Evolutionary conservation across 2,329 filamentous ascomycete species (phyloP).

Genomic region (Ophiostoma sp.): DNA sequence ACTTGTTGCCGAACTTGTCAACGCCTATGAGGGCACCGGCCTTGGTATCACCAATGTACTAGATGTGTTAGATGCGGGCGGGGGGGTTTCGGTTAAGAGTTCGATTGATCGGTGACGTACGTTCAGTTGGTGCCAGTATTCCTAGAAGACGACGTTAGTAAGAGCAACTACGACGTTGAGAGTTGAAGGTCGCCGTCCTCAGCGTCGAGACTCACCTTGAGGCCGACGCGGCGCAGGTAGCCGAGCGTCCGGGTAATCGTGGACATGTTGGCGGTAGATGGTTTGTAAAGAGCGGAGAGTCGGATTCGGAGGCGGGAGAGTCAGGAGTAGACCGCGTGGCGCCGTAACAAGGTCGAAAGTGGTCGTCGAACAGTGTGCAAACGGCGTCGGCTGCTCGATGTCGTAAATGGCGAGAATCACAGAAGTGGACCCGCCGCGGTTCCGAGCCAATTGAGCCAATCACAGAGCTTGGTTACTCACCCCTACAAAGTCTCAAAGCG

Average conservation of each 20-base stretch:
- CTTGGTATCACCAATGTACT: constrained; percentile 82
- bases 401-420: constrained; percentile 10
- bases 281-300: not conserved
- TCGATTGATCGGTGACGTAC: constrained; percentile 53
- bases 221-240: constrained; percentile 79
- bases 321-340: no score
- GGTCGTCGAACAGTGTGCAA: not conserved
- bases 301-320: not conserved
- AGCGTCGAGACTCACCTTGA: constrained; percentile 58
- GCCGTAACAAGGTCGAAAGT: no score
- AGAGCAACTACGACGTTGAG: no score
- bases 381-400: not conserved
- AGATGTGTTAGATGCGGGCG: not conserved
- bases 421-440: constrained; percentile 16
- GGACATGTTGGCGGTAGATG: constrained; percentile 61
- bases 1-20: constrained; percentile 96
- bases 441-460: constrained; percentile 22
- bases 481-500: not conserved
- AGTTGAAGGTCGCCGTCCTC: not conserved
- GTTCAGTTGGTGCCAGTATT: constrained; percentile 88
- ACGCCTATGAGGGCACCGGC: constrained; percentile 75
- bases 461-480: constrained; percentile 23
- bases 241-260: constrained; percentile 78
- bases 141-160: constrained; percentile 47
- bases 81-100: not conserved